These are phyloP conservation scores for Angomonas deanei DNA, from an alignment of 208 protist species.

Conservation along the genomic window DNA sequence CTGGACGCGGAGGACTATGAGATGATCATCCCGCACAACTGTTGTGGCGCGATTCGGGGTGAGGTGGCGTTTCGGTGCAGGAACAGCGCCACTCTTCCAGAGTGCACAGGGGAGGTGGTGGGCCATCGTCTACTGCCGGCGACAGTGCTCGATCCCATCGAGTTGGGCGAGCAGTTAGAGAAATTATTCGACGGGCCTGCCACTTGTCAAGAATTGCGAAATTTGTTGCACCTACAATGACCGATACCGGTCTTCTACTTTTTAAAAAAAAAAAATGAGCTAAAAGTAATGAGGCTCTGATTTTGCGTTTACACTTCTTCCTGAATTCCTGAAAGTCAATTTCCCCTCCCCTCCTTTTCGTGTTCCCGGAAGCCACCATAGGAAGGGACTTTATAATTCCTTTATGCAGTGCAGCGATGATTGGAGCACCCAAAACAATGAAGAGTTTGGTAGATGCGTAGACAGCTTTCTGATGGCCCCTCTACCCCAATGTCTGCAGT, in stretches of 20 bases:
- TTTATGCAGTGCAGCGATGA: too few relatives aligned
- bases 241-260: too few relatives aligned
- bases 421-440: neutral
- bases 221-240: too few relatives aligned
- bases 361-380: too few relatives aligned
- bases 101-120: neutral
- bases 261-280: neutral
- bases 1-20: slow-evolving; percentile 11
- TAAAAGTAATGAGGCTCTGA: neutral
- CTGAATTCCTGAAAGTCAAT: neutral
- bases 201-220: neutral
- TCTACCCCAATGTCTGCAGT: slow-evolving; percentile 38
- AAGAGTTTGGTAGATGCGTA: slow-evolving; percentile 10
- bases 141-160: neutral
- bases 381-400: too few relatives aligned
- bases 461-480: slow-evolving; percentile 34
- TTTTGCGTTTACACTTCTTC: neutral
- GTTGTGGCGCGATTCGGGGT: neutral
- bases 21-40: slow-evolving; percentile 7
- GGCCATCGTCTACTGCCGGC: neutral
- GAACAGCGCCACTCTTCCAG: neutral
- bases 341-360: neutral
- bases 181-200: neutral
- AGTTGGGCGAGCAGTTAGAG: neutral
- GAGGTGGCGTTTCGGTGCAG: neutral